Evolutionary conservation across 768 basidiomycete genomes (phyloP).

Genomic region (Lepiota venenata): DNA sequence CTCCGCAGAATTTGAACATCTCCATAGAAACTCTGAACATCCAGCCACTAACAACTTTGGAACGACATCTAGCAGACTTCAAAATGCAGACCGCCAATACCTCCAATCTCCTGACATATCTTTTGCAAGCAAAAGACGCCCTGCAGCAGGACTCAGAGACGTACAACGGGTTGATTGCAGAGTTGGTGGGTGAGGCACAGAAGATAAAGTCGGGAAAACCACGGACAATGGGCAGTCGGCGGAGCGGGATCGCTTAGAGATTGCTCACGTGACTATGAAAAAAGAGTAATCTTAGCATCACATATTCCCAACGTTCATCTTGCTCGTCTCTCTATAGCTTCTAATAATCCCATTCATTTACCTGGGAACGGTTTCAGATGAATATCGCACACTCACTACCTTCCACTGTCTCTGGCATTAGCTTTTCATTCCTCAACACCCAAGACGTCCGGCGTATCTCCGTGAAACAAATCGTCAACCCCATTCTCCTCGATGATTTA

Average conservation of each 20-base stretch:
- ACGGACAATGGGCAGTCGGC: constrained; percentile 19
- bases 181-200: constrained; percentile 89
- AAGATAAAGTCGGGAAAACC: constrained; percentile 71
- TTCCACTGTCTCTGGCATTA: constrained; percentile 79
- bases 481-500: constrained; percentile 88
- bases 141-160: constrained; percentile 86
- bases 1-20: constrained; percentile 8
- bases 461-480: constrained; percentile 97
- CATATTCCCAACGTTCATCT: constrained; percentile 3
- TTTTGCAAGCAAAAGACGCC: constrained; percentile 78
- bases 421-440: constrained; percentile 89
- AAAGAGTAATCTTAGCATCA: constrained; percentile 4
- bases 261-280: constrained; percentile 13
- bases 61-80: constrained; percentile 64
- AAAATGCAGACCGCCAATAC: constrained; percentile 71
- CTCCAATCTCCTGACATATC: constrained; percentile 73
- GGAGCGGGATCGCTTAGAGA: constrained; percentile 4
- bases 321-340: background rate
- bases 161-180: constrained; percentile 88
- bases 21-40: constrained; percentile 65
- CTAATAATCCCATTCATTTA: background rate
- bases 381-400: constrained; percentile 89
- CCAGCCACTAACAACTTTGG: constrained; percentile 63
- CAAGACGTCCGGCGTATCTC: constrained; percentile 90
- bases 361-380: constrained; percentile 42